Evolutionary conservation across 441 rosid genomes (phyloP).

Genomic region (Euphorbia corollata): DNA sequence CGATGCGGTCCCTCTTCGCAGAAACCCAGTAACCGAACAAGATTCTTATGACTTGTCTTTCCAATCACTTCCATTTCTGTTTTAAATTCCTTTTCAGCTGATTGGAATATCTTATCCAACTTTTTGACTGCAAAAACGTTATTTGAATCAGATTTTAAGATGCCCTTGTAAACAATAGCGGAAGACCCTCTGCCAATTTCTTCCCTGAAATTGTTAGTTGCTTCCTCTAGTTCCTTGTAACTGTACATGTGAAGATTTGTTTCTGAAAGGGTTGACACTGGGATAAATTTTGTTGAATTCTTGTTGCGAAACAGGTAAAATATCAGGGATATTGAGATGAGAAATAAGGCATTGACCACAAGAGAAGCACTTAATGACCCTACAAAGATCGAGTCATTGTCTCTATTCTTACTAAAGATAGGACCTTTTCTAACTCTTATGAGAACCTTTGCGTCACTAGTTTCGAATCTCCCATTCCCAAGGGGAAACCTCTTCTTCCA

Average conservation of each 20-base stretch:
- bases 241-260: slow-evolving; percentile 16
- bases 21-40: slow-evolving; percentile 17
- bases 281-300: not conserved
- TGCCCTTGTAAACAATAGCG: slow-evolving; percentile 19
- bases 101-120: slow-evolving; percentile 10
- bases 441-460: not conserved
- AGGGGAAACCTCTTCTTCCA: slow-evolving; percentile 21
- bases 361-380: slow-evolving; percentile 15
- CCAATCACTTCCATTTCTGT: slow-evolving; percentile 20
- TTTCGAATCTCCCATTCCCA: slow-evolving; percentile 1
- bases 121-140: slow-evolving; percentile 19
- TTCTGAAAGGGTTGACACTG: not conserved
- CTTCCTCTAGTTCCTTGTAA: slow-evolving; percentile 12
- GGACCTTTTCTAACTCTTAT: slow-evolving; percentile 16
- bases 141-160: not conserved
- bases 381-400: slow-evolving; percentile 1
- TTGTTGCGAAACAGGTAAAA: not conserved
- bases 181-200: slow-evolving; percentile 18
- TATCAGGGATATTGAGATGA: not conserved
- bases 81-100: slow-evolving; percentile 14
- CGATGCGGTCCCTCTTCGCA: slow-evolving; percentile 14
- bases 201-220: slow-evolving; percentile 17
- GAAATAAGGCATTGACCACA: slow-evolving; percentile 4
- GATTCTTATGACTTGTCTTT: slow-evolving; percentile 20
- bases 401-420: not conserved